A percentile compares a stretch with the other conserved stretches of the same genome.
These are phyloP conservation scores for Inga laurina DNA, from an alignment of 306 rosid genomes.

Conservation along the genomic window DNA sequence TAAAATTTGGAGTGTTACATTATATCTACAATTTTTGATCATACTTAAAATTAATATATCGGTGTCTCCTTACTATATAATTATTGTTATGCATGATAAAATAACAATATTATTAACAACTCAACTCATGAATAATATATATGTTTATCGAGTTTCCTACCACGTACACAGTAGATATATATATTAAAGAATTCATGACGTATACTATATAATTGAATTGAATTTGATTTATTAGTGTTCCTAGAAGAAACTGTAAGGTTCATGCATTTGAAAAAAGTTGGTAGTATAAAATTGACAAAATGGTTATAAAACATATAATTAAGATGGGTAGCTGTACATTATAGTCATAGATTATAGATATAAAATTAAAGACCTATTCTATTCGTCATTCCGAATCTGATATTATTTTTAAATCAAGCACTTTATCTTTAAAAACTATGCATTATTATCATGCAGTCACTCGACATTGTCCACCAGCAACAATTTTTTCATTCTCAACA, in stretches of 20 bases:
- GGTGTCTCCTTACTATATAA: not conserved
- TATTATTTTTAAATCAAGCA: conserved; percentile 13
- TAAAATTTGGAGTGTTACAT: too few relatives aligned
- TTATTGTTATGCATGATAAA: not conserved
- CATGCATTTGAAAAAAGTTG: not conserved
- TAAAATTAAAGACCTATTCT: not conserved
- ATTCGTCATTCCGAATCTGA: not conserved
- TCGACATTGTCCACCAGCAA: not conserved
- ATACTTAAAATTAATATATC: not conserved
- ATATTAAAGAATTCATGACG: too few relatives aligned
- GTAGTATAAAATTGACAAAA: not conserved
- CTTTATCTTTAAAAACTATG: not conserved
- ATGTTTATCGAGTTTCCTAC: not conserved
- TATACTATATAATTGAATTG: not conserved
- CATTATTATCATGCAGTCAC: not conserved
- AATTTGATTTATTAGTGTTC: not conserved
- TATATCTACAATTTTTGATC: too few relatives aligned
- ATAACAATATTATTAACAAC: not conserved
- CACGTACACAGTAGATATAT: not conserved
- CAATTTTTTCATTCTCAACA: not conserved
- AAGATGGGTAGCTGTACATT: not conserved
- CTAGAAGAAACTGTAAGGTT: not conserved
- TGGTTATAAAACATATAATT: not conserved
- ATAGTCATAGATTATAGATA: not conserved
- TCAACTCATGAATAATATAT: not conserved